phyloP scores from a whole-genome alignment of 768 basidiomycete genomes.

The Mycena floridula region DNA sequence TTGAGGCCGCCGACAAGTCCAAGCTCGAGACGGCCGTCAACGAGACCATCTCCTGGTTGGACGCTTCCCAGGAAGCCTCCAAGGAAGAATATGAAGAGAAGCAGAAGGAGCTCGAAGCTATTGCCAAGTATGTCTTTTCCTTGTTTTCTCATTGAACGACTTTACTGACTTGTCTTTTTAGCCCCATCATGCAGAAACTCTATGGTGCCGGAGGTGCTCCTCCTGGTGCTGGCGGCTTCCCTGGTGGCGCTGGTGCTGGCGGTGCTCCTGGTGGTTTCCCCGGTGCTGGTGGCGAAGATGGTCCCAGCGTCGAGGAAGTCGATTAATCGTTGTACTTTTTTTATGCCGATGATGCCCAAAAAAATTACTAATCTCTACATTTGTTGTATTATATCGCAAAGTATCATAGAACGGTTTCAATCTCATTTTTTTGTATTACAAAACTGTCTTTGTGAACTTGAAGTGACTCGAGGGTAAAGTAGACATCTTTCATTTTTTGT shows the following conservation, averaged over 20 bases:
- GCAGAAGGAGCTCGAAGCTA: conserved; percentile 86
- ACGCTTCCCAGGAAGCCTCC: conserved; percentile 80
- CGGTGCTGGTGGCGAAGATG: conserved; percentile 64
- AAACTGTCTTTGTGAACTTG: not conserved
- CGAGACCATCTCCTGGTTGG: conserved; percentile 83
- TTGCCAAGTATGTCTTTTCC: conserved; percentile 52
- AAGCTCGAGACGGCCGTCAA: conserved; percentile 79
- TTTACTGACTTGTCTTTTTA: conserved; percentile 6
- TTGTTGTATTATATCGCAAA: not conserved
- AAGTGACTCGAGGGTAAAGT: too few relatives aligned
- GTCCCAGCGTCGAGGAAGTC: conserved; percentile 90
- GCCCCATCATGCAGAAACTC: conserved; percentile 62
- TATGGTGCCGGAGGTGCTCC: conserved; percentile 52
- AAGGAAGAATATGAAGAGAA: conserved; percentile 92
- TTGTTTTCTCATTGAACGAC: not conserved
- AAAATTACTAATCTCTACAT: not conserved
- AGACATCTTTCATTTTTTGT: too few relatives aligned
- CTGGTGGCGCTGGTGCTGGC: conserved; percentile 43
- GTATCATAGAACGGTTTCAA: not conserved
- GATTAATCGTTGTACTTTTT: conserved; percentile 40
- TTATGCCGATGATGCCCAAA: not conserved
- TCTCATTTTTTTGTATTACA: conserved; percentile 2
- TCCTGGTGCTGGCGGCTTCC: conserved; percentile 39
- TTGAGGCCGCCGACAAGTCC: conserved; percentile 79
- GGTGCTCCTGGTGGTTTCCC: conserved; percentile 68